Base-by-base conservation (phyloP, 1,284 basidiomycete species). In the Pseudozyma tsukubaensis region DNA sequence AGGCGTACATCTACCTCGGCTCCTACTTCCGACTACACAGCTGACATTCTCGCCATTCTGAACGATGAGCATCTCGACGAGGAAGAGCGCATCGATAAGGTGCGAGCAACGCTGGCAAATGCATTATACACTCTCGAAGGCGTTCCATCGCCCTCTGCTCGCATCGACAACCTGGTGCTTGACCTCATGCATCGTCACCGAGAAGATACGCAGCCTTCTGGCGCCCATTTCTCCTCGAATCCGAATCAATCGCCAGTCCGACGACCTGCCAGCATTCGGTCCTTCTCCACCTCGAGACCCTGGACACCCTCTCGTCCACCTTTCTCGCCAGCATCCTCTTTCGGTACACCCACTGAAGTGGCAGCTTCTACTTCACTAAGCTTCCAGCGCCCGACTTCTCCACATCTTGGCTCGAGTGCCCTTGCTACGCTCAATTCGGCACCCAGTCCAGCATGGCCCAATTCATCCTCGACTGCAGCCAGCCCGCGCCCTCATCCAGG, bases 111-210 rank as follows among this genome's bases (percentile, higher is more conserved):
- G 29, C 62, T 80, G 12, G 70, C 67, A 3, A 61, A 55, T 11
- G 69, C 66, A 10, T 58, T 80, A 4, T 65, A 61, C n/a, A 52
- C 62, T 18, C 55, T 64, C 45, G 79, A 80, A 40, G 79, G 77
- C 4, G 58, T 66, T 16, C 58, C 61, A 21, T 56, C 78, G 32
- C 51, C 74, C 13, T 61, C 78, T 0, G 68, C 70, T 6, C 76
- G 79, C 12, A 62, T 81, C 37, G 79, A 81, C 70, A 65, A 51
- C 24, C 59, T 81, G 12, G 78, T 81, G 10, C 72, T 81, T 37
- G 71, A 79, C 39, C 68, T 81, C 54, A 69, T 81, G 61, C 78
- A 80, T 49, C 65, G 79, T 32, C 78, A 80, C 64, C 66, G 76
- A 16, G 79, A 81, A 39, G 79, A 81, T 40, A 32, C 64, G 3